phyloP scores from a whole-genome alignment of 2,329 filamentous ascomycete genomes.

The Diaporthe citri region DNA sequence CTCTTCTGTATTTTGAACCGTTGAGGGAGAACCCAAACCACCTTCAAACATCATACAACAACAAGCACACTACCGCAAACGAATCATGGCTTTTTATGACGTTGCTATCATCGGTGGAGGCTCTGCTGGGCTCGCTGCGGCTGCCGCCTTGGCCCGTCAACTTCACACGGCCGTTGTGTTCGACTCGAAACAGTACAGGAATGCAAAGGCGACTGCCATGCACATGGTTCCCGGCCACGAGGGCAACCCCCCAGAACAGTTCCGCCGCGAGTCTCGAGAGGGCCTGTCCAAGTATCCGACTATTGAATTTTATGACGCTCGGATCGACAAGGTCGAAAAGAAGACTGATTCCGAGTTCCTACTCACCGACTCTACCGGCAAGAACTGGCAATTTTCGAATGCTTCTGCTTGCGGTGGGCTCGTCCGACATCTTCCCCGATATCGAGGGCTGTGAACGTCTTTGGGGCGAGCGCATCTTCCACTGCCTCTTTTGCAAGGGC shows the following conservation, averaged over 20 bases:
- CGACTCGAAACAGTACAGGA: slow-evolving; percentile 64
- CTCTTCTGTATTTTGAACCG: background rate
- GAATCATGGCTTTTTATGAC: background rate
- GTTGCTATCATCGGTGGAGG: slow-evolving; percentile 65
- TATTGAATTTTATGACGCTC: slow-evolving; percentile 46
- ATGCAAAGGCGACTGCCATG: slow-evolving; percentile 60
- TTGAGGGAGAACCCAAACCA: no score
- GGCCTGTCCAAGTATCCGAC: slow-evolving; percentile 52
- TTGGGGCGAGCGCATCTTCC: slow-evolving; percentile 67
- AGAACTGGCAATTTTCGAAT: slow-evolving; percentile 63
- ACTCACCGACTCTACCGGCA: slow-evolving; percentile 54
- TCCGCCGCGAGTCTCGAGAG: slow-evolving; percentile 50
- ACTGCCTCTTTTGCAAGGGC: slow-evolving; percentile 72
- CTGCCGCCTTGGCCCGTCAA: slow-evolving; percentile 63
- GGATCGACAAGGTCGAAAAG: slow-evolving; percentile 43
- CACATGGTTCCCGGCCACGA: slow-evolving; percentile 59
- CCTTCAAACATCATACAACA: background rate
- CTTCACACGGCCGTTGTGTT: slow-evolving; percentile 61
- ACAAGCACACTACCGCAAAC: background rate
- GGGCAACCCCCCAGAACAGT: slow-evolving; percentile 50
- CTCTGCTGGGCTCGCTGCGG: slow-evolving; percentile 62
- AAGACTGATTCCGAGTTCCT: background rate
- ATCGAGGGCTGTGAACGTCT: slow-evolving; percentile 67
- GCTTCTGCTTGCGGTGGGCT: slow-evolving; percentile 67
- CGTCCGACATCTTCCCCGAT: slow-evolving; percentile 62